Conservation (phyloP, 2,329 filamentous ascomycete species). For the Diplodia scrobiculata region DNA sequence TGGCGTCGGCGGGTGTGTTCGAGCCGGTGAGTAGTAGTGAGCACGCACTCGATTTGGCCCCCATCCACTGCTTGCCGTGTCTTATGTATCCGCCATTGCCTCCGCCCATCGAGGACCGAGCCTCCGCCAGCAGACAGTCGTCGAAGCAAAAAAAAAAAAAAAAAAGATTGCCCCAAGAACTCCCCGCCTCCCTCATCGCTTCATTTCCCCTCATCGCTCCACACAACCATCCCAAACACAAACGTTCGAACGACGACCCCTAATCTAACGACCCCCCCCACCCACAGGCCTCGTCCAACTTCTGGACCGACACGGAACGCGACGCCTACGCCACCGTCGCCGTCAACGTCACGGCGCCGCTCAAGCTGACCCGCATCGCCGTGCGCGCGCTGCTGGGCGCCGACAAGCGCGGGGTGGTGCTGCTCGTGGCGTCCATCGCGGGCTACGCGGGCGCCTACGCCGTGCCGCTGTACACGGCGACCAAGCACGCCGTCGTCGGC, state of each 20-base stretch:
- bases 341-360: slow-evolving; percentile 26
- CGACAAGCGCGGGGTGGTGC: slow-evolving; percentile 25
- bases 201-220: not conserved
- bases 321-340: slow-evolving; percentile 22
- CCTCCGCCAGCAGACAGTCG: too few relatives aligned
- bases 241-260: not conserved
- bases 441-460: slow-evolving; percentile 26
- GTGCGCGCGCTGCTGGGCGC: slow-evolving; percentile 2
- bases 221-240: too few relatives aligned
- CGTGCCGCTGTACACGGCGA: slow-evolving; percentile 27
- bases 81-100: not conserved
- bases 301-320: slow-evolving; percentile 24
- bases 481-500: slow-evolving; percentile 29
- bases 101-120: too few relatives aligned
- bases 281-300: slow-evolving; percentile 23
- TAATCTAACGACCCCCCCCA: not conserved
- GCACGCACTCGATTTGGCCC: not conserved
- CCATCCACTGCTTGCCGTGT: too few relatives aligned
- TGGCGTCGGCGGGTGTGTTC: slow-evolving; percentile 26
- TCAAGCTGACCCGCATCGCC: slow-evolving; percentile 29
- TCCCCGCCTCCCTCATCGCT: not conserved
- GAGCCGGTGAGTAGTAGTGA: slow-evolving; percentile 28
- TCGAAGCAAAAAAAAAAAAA: not conserved
- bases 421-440: slow-evolving; percentile 24
- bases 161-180: too few relatives aligned